These are phyloP conservation scores for Yamadazyma endophytica DNA, from an alignment of 805 yeast species.

Conservation along the genomic window DNA sequence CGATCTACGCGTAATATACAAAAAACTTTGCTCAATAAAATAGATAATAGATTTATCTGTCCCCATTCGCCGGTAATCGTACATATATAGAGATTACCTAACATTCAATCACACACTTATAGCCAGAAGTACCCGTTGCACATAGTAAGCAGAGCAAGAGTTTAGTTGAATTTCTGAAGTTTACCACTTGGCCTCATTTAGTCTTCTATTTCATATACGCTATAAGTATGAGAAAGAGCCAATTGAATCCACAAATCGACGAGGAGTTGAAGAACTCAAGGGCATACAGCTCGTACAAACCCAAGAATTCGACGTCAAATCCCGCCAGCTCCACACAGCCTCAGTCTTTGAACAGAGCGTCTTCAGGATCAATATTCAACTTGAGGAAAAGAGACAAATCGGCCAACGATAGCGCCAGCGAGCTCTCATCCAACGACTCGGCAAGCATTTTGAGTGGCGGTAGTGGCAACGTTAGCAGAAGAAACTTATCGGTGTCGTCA, in stretches of 20 bases:
- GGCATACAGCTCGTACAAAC: conserved; percentile 18
- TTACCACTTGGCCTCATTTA: too few species aligned
- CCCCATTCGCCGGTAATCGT: too few species aligned
- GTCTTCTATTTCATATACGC: too few species aligned
- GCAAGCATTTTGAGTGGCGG: conserved; percentile 24
- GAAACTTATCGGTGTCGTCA: conserved; percentile 11
- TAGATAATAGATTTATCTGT: too few species aligned
- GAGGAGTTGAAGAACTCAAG: conserved; percentile 27
- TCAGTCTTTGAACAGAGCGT: conserved; percentile 17
- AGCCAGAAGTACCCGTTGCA: too few species aligned
- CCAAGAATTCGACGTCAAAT: conserved; percentile 6
- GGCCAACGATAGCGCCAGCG: conserved; percentile 19
- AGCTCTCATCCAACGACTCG: conserved; percentile 28
- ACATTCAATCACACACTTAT: too few species aligned
- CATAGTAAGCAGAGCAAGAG: too few species aligned
- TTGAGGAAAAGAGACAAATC: conserved; percentile 23
- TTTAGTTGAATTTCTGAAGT: too few species aligned
- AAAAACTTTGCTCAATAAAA: too few species aligned
- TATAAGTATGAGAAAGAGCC: conserved; percentile 23
- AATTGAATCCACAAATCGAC: conserved; percentile 15
- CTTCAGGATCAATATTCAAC: conserved; percentile 35
- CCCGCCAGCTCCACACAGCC: conserved; percentile 1
- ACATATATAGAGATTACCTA: too few species aligned
- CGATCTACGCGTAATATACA: too few species aligned
- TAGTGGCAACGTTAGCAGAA: conserved; percentile 10